Evolutionary conservation across 306 rosid genomes (phyloP).

Genomic region (Prunus dulcis): DNA sequence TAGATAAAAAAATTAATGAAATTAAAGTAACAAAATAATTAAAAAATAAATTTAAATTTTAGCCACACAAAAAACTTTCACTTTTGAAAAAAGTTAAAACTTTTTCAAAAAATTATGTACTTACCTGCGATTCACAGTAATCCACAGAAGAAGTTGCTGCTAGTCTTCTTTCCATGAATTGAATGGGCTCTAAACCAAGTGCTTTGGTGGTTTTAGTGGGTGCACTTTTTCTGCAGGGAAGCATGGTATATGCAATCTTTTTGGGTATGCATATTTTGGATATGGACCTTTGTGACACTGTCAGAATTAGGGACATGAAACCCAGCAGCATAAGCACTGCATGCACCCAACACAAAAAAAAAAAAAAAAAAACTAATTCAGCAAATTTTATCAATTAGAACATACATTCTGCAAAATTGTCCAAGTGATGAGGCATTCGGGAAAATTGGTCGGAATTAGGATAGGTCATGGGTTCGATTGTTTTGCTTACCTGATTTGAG

Average conservation of each 20-base stretch:
- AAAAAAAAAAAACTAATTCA: neutral
- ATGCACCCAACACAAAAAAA: neutral
- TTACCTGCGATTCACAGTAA: constrained; percentile 41
- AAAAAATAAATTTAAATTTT: too few relatives aligned
- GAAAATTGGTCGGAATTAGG: neutral
- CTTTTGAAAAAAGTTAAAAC: too few relatives aligned
- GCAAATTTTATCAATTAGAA: neutral
- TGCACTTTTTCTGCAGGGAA: constrained; percentile 42
- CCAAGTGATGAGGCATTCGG: neutral
- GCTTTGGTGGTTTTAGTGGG: constrained; percentile 29
- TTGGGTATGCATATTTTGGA: constrained; percentile 49
- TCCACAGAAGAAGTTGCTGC: constrained; percentile 12
- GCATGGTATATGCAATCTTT: constrained; percentile 39
- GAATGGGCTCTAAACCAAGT: constrained; percentile 2
- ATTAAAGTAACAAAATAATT: neutral
- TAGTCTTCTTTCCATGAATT: constrained; percentile 16
- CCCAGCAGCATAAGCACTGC: constrained; percentile 56
- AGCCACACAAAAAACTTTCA: too few relatives aligned
- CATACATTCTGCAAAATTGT: neutral
- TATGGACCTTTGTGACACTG: constrained; percentile 45
- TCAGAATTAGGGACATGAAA: constrained; percentile 48
- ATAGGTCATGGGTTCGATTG: neutral
- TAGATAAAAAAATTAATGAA: neutral
- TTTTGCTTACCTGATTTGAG: constrained; percentile 48
- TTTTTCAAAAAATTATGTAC: too few relatives aligned